Evolutionary conservation across 257 asterid species (phyloP), one percentile per base, ranked within the genome.

Genomic region (Fraxinus cuspidata): DNA sequence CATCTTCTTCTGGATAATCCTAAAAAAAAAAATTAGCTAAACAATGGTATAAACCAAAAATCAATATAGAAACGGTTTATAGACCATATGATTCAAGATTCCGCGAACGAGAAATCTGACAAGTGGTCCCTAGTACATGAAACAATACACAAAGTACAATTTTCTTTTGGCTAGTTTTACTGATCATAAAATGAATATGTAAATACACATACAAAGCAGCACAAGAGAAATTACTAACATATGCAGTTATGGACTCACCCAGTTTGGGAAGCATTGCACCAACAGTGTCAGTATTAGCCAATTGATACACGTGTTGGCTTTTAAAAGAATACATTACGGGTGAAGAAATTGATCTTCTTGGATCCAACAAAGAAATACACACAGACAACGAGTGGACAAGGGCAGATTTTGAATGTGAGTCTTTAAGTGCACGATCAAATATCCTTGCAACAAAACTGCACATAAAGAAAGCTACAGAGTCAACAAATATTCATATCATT

Each of bases 221-320:
- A 27, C 12, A 53, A 7, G 25, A 9, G 31, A 9, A 27, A 32
- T 49, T 10, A 42, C 67, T 44, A 73, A 78, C n/a, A 72, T 40
- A 49, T 49, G 75, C 64, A 47, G 79, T 67, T 47, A 7, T 40
- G 80, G 71, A 37, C 70, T 81, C 74, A 94, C 99, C 94, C 80
- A 96, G 97, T 87, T 88, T 90, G 5, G 99, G 99, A 70, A 96
- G 96, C 98, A 96, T 92, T 65, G 99, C 97, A 87, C 90, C 87
- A 71, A 96, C 89, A 47, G 99, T 93, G 34, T 93, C 98, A 29
- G 94, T 90, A 88, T 88, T 82, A 75, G 90, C 98, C 73, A 92
- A 87, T 83, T 93, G 98, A 77, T 82, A 90, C 49, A 82, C 76
- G 35, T 90, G 96, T 82, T 93, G 98, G 87, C 83, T 90, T 79